These are phyloP conservation scores for Cryphonectria carpinicola DNA, from an alignment of 2,329 filamentous ascomycete genomes.

Conservation along the genomic window DNA sequence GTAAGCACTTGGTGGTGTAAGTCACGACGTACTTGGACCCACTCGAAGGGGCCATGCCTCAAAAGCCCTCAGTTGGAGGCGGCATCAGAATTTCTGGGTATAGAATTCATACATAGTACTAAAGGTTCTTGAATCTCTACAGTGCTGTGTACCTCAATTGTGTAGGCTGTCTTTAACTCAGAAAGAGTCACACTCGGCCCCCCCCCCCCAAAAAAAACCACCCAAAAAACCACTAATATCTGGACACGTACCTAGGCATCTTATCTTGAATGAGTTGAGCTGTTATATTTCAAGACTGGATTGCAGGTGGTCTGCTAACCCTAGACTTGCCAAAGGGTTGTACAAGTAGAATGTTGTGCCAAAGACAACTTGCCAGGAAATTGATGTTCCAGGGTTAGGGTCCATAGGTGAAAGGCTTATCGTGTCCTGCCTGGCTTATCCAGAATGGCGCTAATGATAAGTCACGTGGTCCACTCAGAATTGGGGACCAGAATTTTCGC, in stretches of 20 bases:
- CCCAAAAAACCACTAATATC: not conserved
- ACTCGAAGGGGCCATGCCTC: not conserved
- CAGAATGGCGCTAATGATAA: not conserved
- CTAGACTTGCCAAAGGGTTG: too few relatives aligned
- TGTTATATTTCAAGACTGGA: not conserved
- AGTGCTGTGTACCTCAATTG: too few relatives aligned
- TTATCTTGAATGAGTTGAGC: not conserved
- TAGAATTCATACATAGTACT: not conserved
- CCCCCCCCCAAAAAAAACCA: too few relatives aligned
- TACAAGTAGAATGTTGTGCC: too few relatives aligned
- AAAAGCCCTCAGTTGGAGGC: too few relatives aligned
- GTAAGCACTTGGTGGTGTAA: conserved; percentile 2
- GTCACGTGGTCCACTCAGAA: conserved; percentile 14
- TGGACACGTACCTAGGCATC: not conserved
- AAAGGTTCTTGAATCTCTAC: not conserved
- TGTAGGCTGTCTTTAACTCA: not conserved
- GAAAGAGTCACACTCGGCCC: not conserved
- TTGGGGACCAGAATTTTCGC: conserved; percentile 15
- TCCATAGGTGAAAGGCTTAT: not conserved
- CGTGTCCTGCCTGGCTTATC: not conserved
- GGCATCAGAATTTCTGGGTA: not conserved
- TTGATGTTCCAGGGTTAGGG: not conserved
- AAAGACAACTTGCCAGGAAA: too few relatives aligned
- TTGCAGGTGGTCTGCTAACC: not conserved
- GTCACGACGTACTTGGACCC: not conserved